These are phyloP conservation scores for Penicillium sp. DNA, from an alignment of 2,329 filamentous ascomycete species.

Conservation along the genomic window DNA sequence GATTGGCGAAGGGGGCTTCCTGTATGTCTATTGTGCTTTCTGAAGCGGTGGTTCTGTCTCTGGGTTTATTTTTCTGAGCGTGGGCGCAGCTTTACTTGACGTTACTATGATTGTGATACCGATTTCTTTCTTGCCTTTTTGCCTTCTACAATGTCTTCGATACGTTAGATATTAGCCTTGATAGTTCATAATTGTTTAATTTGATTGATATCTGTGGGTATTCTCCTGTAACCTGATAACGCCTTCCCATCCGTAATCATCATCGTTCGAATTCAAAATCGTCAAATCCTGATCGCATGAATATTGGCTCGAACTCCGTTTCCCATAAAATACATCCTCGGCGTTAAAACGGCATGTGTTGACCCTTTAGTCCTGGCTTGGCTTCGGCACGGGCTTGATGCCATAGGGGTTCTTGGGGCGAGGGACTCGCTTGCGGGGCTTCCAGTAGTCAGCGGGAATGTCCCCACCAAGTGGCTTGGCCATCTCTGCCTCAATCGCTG, in stretches of 20 bases:
- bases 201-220: slow-evolving; percentile 2
- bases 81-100: slow-evolving; percentile 17
- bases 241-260: not conserved
- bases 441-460: too few relatives aligned
- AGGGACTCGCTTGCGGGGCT: too few relatives aligned
- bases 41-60: slow-evolving; percentile 9
- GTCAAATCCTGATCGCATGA: not conserved
- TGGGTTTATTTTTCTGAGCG: slow-evolving; percentile 22
- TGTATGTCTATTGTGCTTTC: slow-evolving; percentile 13
- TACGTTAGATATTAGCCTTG: slow-evolving; percentile 10
- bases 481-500: not conserved
- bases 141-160: slow-evolving; percentile 15
- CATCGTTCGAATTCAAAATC: not conserved
- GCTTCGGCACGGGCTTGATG: too few relatives aligned
- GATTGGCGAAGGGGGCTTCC: slow-evolving; percentile 1
- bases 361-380: too few relatives aligned
- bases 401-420: too few relatives aligned
- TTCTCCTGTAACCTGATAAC: not conserved
- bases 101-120: slow-evolving; percentile 22
- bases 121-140: slow-evolving; percentile 14
- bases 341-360: not conserved
- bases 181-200: slow-evolving; percentile 14
- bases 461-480: too few relatives aligned
- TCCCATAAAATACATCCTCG: not conserved
- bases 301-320: not conserved